Conservation (phyloP, 352 stramenopile genomes). For the Thraustochytrium striatum region DNA sequence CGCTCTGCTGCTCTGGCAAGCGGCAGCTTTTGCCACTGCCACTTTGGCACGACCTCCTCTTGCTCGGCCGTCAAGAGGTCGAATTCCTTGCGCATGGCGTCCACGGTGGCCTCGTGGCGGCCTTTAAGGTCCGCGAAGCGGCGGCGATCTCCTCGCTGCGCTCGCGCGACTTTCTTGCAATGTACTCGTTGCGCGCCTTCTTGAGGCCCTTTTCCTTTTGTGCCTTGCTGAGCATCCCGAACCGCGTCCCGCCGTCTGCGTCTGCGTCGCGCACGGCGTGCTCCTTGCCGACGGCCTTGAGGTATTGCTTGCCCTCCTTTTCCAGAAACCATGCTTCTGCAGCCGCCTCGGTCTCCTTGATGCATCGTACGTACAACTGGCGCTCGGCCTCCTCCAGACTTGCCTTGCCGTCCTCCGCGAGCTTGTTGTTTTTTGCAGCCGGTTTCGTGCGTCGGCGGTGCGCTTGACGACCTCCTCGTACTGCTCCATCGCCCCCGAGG, state of each 20-base stretch:
- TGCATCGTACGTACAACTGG: conserved; percentile 2
- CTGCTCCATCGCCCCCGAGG: neutral
- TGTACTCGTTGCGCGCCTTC: conserved; percentile 44
- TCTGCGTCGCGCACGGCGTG: conserved; percentile 3
- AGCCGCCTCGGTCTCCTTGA: neutral
- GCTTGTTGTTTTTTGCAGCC: neutral
- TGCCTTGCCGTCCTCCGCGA: neutral
- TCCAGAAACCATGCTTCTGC: conserved; percentile 8
- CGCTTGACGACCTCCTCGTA: neutral
- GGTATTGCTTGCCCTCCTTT: conserved; percentile 27
- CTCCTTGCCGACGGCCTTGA: conserved; percentile 18
- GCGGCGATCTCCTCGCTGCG: conserved; percentile 3
- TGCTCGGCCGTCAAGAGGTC: neutral
- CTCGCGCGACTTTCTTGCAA: conserved; percentile 21
- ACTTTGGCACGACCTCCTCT: conserved; percentile 1
- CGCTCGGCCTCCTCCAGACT: conserved; percentile 28
- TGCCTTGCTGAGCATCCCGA: conserved; percentile 3
- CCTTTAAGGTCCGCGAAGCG: conserved; percentile 13
- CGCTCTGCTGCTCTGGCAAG: neutral
- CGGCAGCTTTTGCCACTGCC: conserved; percentile 45
- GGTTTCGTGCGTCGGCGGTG: conserved; percentile 5
- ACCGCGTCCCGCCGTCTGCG: neutral
- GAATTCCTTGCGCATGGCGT: neutral
- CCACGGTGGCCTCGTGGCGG: neutral
- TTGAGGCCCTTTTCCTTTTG: neutral